Evolutionary conservation across 805 yeast genomes (phyloP).

Genomic region (Hanseniaspora osmophila): DNA sequence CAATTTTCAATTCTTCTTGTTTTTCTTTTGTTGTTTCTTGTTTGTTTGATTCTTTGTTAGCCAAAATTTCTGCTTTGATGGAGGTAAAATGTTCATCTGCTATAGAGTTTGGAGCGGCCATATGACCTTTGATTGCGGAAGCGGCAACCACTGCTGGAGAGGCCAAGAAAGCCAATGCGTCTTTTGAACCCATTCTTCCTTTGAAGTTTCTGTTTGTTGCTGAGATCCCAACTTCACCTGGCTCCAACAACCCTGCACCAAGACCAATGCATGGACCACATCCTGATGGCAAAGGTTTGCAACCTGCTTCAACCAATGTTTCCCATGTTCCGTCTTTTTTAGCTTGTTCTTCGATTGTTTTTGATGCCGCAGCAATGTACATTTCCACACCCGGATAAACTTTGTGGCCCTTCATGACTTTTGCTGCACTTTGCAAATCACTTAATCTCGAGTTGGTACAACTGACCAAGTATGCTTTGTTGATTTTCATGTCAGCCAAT

Average conservation of each 20-base stretch:
- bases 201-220: constrained; percentile 98
- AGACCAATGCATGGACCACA: constrained; percentile 99
- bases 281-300: constrained; percentile 90
- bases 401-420: constrained; percentile 60
- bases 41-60: constrained; percentile 9
- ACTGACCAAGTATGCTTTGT: constrained; percentile 94
- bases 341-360: constrained; percentile 85
- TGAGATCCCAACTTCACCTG: constrained; percentile 95
- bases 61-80: constrained; percentile 26
- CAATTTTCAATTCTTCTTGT: constrained; percentile 12
- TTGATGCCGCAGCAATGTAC: constrained; percentile 94
- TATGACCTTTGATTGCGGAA: constrained; percentile 87
- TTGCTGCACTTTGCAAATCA: constrained; percentile 91
- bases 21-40: constrained; percentile 15
- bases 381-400: constrained; percentile 85
- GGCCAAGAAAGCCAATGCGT: constrained; percentile 88
- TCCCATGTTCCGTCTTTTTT: constrained; percentile 89
- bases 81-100: constrained; percentile 37
- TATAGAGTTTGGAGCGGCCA: constrained; percentile 84
- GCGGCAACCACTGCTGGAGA: constrained; percentile 99
- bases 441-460: constrained; percentile 92
- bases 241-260: constrained; percentile 84
- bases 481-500: constrained; percentile 56
- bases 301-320: constrained; percentile 79
- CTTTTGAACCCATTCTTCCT: constrained; percentile 97